Evolutionary conservation across 2,329 filamentous ascomycete species (phyloP), one percentile per base, ranked within the genome.

Genomic region (Dactylonectria estremocensis): DNA sequence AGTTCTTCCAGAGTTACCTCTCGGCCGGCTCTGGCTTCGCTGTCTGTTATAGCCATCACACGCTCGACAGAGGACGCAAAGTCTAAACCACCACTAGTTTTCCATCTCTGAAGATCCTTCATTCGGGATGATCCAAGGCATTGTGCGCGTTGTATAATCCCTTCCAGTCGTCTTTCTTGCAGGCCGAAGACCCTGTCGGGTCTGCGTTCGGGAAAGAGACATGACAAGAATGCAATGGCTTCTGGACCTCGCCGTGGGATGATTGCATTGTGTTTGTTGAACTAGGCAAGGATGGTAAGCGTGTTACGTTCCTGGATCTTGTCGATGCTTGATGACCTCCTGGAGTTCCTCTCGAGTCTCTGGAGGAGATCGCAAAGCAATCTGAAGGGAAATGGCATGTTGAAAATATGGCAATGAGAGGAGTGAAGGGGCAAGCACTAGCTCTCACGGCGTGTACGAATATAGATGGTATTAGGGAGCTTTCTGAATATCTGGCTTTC

Each of bases 161-260:
- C 87, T 54, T 89, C 86, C 0, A 96, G 82, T 0, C 82, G 83
- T 10, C 80, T 78, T 8, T 87, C 83, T 75, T 92, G 87, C 1
- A 95, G 81, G 22, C 84, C 85, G 77, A 93, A 95, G 2, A 93
- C 91, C 40, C 93, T 87, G 76, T 95, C 93, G 3, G 88, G 90
- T 56, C 93, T 86, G 68, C 85, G 88, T 72, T 93, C 89, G 0
- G 93, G 93, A 1, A 95, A 86, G 0, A 96, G 80, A 13, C 90
- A 89, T 2, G 91, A 93, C 0, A 95, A 83, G 2, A 95, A 81
- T 3, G 91, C 90, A 2, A 87, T 81, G 28, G 53, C 61, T 58
- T 57, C 53, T 64, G 33, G 5, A 83, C 83, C 74, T 90, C 82
- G 1, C 86, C 87, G 22, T 84, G 81, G 9, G 86, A 80, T 2